Percentiles rank a stretch among this genome's conserved stretches.
phyloP scores from a whole-genome alignment of 2,329 filamentous ascomycete genomes.

The Leptodontidium sp. region DNA sequence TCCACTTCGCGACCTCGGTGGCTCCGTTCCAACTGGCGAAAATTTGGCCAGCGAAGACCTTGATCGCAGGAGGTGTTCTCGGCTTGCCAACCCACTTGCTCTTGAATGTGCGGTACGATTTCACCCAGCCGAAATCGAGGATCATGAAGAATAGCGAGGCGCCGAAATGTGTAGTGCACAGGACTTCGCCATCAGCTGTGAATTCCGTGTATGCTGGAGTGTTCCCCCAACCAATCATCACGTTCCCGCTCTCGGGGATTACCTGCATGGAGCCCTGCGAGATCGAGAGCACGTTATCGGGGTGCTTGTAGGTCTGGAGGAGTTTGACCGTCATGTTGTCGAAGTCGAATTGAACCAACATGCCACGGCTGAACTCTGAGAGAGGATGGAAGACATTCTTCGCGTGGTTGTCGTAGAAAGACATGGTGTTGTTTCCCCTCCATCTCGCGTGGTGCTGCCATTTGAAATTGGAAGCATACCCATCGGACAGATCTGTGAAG shows the following conservation, averaged over 20 bases:
- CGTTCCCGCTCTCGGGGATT: slow-evolving; percentile 54
- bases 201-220: slow-evolving; percentile 59
- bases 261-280: slow-evolving; percentile 56
- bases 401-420: slow-evolving; percentile 47
- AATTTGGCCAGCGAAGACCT: slow-evolving; percentile 35
- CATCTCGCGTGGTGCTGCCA: slow-evolving; percentile 59
- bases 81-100: slow-evolving; percentile 42
- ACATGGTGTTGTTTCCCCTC: slow-evolving; percentile 34
- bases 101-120: slow-evolving; percentile 44
- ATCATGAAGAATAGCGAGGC: slow-evolving; percentile 41
- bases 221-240: slow-evolving; percentile 59
- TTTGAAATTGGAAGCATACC: slow-evolving; percentile 54
- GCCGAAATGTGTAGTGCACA: slow-evolving; percentile 54
- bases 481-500: slow-evolving; percentile 46
- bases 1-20: slow-evolving; percentile 43
- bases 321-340: slow-evolving; percentile 53
- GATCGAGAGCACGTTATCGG: slow-evolving; percentile 48
- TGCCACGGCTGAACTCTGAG: slow-evolving; percentile 40
- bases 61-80: slow-evolving; percentile 37
- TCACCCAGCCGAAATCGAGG: slow-evolving; percentile 32
- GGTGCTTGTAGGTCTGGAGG: slow-evolving; percentile 50
- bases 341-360: slow-evolving; percentile 51
- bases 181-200: slow-evolving; percentile 48
- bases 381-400: slow-evolving; percentile 49
- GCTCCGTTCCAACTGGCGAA: slow-evolving; percentile 49